Base-by-base conservation (phyloP, 2,329 filamentous ascomycete species). In the Colletotrichum sp. region DNA sequence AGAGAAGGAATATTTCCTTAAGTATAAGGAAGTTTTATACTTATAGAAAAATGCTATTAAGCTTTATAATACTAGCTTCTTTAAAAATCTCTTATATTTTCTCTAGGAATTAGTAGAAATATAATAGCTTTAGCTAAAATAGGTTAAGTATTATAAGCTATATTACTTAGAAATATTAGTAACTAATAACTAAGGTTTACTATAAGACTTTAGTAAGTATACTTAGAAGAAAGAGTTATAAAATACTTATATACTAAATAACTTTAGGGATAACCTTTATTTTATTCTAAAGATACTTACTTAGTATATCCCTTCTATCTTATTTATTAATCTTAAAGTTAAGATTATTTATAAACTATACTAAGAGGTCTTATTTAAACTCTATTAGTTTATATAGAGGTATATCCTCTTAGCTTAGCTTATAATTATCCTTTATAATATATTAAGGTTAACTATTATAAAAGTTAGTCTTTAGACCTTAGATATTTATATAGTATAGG, bases 251-350 rank as follows among this genome's bases (percentile, higher is more conserved):
- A 52, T 34, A 34, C 1, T 34, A 34, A 34, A 15, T 34, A 34
- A 34, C 32, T 1, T 34, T 34, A 34, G 3, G 0, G 3, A 34
- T 34, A 34, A 15, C 13, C 0, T 34, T 34, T 34, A 34, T 34
- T 0, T 34, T 34, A 34, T 34, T 34, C 0, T 34, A 34, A 34
- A 34, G 0, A 34, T 34, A 15, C 0, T 34, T 15, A 34, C 0
- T 34, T 34, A 34, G 1, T 34, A 34, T 34, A 34, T 34, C 3
- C 2, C 1, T 34, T 34, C 2, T 34, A 34, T 15, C 1, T 6
- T 34, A 15, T 15, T 34, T 34, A 15, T 34, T 34, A 34, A 34
- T 7, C 1, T 34, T 15, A 34, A 34, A 34, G 0, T 34, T 34
- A 34, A 34, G 1, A 34, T 34, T 15, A 4, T 34, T 34, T 34